Conservation (phyloP, 768 basidiomycete species). For the Hygrocybe punicea region DNA sequence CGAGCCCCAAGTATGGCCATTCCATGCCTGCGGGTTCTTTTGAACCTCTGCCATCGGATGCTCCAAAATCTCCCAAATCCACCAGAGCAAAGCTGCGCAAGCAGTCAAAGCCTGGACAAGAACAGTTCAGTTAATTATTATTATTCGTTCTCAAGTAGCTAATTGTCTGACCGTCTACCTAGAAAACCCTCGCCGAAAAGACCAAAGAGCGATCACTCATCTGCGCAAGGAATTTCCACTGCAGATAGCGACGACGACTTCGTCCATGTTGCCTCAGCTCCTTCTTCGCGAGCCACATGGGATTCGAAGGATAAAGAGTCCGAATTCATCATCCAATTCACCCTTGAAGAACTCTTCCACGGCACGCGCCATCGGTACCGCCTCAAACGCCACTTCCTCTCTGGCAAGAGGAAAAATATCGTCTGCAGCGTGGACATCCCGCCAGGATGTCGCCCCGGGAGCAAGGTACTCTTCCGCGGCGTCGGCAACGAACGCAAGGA, state of each 20-base stretch:
- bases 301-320: constrained; percentile 39
- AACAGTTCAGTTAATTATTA: constrained; percentile 5
- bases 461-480: constrained; percentile 49
- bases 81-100: constrained; percentile 26
- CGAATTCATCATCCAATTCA: constrained; percentile 52
- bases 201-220: background rate
- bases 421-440: constrained; percentile 52
- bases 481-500: constrained; percentile 58
- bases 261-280: constrained; percentile 2
- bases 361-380: constrained; percentile 51
- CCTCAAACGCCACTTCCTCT: constrained; percentile 49
- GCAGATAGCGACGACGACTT: background rate
- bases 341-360: constrained; percentile 54
- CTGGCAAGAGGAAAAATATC: constrained; percentile 45
- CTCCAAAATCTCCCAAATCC: constrained; percentile 13
- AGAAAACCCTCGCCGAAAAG: constrained; percentile 6
- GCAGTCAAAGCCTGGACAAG: constrained; percentile 18
- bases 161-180: background rate
- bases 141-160: background rate
- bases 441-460: constrained; percentile 52
- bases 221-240: background rate
- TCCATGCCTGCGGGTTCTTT: background rate
- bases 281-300: constrained; percentile 26
- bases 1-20: background rate
- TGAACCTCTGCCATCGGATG: background rate